Evolutionary conservation across 164 flowering plant species (phyloP), one percentile per base, ranked within the genome.

Genomic region (Pachysandra terminalis): DNA sequence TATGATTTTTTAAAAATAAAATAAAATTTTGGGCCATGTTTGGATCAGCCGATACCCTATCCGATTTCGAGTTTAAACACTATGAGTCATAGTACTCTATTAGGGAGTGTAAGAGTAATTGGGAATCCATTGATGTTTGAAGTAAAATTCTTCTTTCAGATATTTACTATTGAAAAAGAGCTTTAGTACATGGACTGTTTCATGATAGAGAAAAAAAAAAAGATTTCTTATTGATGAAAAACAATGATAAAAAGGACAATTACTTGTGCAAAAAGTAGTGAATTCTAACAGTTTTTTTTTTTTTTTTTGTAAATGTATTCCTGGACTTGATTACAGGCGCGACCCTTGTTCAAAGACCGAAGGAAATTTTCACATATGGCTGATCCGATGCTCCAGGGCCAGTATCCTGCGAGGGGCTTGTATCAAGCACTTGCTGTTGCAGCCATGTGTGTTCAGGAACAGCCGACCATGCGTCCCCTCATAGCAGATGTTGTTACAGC

Each of bases 361-460:
- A 83, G 61, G 70, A 83, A 75, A 52, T 83, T 85, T 53, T 37
- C 75, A 14, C 71, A 70, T 32, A 83, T 85, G 85, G 89, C 69
- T 3, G 89, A 85, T 63, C 89, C 89, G 9, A 56, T 68, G 48
- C 79, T 85, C 6, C 64, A 69, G 63, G 85, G 85, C 21, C 73
- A 74, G 17, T 85, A 77, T 53, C 89, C 89, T 0, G 27, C 63
- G 21, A 81, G 83, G 60, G 84, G 85, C 13, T 57, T 85, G 52
- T 85, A 81, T 74, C 89, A 85, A 72, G 85, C 84, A 16, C 81
- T 85, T n/a, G 89, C 89, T 28, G 78, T 85, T 27, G 75, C 89
- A 53, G 89, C 89, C 64, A 85, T 85, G 89, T 85, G 89, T 40
- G 74, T 85, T 54, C 89, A 85, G 66, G 89, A 85, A 69, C 85